These are phyloP conservation scores for Citrus trifoliata DNA, from an alignment of 345 rosid genomes.

Conservation along the genomic window DNA sequence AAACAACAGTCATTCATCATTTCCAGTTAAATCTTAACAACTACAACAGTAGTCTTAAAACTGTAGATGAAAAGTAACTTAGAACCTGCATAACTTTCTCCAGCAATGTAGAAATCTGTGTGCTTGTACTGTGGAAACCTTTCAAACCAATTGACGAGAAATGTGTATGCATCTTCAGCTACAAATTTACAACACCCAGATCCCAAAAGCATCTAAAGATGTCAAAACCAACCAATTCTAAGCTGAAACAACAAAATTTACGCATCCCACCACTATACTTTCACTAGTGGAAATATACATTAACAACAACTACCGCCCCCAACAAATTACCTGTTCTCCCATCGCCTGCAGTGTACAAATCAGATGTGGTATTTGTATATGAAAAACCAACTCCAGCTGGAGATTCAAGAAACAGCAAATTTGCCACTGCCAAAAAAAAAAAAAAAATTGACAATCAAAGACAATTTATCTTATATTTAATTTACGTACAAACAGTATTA, in stretches of 20 bases:
- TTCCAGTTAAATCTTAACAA: background rate
- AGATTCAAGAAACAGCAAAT: constrained; percentile 86
- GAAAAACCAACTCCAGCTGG: constrained; percentile 99
- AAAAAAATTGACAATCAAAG: background rate
- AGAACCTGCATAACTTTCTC: constrained; percentile 95
- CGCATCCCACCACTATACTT: background rate
- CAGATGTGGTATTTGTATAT: constrained; percentile 75
- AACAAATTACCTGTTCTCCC: constrained; percentile 64
- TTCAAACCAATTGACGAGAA: constrained; percentile 85
- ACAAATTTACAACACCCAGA: constrained; percentile 19
- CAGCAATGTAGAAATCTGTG: constrained; percentile 89
- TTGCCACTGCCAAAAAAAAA: constrained; percentile 63
- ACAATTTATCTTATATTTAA: background rate
- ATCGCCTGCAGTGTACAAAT: constrained; percentile 82
- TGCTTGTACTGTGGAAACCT: constrained; percentile 95
- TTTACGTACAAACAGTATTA: background rate
- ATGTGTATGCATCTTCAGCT: constrained; percentile 91
- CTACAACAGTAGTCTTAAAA: background rate
- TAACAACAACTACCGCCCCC: background rate
- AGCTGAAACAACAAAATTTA: background rate
- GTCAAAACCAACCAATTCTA: constrained; percentile 14
- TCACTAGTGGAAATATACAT: background rate
- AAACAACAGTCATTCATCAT: background rate
- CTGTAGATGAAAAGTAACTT: background rate
- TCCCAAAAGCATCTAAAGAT: constrained; percentile 9